These are phyloP conservation scores for Medicago truncatula DNA, from an alignment of 306 rosid genomes.

Conservation along the genomic window DNA sequence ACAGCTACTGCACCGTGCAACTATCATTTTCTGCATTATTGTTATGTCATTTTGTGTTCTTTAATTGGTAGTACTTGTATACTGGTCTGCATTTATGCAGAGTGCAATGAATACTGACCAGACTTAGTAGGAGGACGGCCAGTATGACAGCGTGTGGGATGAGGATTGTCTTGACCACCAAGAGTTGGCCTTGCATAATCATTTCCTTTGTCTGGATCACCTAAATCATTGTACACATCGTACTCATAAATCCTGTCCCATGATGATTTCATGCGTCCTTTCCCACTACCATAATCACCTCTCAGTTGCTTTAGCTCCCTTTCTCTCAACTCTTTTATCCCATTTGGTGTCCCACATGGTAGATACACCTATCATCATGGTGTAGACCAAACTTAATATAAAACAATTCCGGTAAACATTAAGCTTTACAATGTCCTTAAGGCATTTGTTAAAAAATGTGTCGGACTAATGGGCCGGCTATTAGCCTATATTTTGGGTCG, in stretches of 20 bases:
- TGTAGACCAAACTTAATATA: too few relatives aligned
- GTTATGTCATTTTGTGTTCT: too few relatives aligned
- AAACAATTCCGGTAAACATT: too few relatives aligned
- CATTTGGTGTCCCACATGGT: constrained; percentile 47
- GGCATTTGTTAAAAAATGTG: too few relatives aligned
- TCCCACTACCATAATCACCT: constrained; percentile 37
- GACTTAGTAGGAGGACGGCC: constrained; percentile 43
- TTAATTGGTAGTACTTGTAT: too few relatives aligned
- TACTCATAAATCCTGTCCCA: constrained; percentile 45
- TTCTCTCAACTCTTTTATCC: constrained; percentile 38
- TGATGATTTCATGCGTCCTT: background rate
- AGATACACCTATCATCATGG: constrained; percentile 31
- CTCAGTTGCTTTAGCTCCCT: constrained; percentile 38
- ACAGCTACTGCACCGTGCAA: too few relatives aligned
- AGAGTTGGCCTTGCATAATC: constrained; percentile 36
- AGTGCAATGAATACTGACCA: constrained; percentile 24
- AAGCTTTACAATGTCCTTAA: too few relatives aligned
- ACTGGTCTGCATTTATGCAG: background rate
- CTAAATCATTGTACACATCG: constrained; percentile 53
- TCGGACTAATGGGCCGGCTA: too few relatives aligned
- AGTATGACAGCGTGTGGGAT: constrained; percentile 58
- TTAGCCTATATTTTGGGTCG: too few relatives aligned
- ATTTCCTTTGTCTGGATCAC: constrained; percentile 49
- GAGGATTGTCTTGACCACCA: constrained; percentile 47
- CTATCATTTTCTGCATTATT: too few relatives aligned